phyloP scores from a whole-genome alignment of 805 yeast species.

The Tetrapisispora namnaoensis region DNA sequence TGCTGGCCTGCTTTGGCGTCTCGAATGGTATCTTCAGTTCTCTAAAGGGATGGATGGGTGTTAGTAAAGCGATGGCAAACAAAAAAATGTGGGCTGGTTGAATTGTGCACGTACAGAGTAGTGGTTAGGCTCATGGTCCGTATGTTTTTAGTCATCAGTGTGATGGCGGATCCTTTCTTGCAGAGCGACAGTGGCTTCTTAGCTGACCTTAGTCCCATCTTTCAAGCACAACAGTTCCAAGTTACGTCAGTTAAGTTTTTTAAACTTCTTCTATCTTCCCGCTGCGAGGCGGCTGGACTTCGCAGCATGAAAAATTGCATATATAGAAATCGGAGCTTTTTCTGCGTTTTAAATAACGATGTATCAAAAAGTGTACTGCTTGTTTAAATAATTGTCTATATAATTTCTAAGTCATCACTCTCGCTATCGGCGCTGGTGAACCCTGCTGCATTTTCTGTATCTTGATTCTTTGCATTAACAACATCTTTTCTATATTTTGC shows the following conservation, averaged over 20 bases:
- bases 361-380: not conserved
- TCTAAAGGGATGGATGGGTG: conserved; percentile 16
- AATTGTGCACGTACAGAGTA: not conserved
- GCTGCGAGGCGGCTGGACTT: too few species aligned
- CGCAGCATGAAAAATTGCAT: too few species aligned
- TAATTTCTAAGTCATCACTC: conserved; percentile 1
- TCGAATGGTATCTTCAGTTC: conserved; percentile 56
- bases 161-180: not conserved
- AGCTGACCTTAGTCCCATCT: too few species aligned
- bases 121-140: conserved; percentile 1
- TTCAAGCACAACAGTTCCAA: too few species aligned
- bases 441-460: not conserved
- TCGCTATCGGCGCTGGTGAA: not conserved
- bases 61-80: not conserved
- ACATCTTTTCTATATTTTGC: conserved; percentile 15
- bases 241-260: too few species aligned
- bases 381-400: not conserved
- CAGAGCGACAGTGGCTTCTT: too few species aligned
- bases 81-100: too few species aligned
- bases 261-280: too few species aligned
- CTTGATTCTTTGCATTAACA: conserved; percentile 3
- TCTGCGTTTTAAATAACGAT: too few species aligned
- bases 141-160: not conserved
- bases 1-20: conserved; percentile 45
- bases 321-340: too few species aligned